phyloP scores from a whole-genome alignment of 1,284 basidiomycete genomes.

The Sanghuangporus weigelae region DNA sequence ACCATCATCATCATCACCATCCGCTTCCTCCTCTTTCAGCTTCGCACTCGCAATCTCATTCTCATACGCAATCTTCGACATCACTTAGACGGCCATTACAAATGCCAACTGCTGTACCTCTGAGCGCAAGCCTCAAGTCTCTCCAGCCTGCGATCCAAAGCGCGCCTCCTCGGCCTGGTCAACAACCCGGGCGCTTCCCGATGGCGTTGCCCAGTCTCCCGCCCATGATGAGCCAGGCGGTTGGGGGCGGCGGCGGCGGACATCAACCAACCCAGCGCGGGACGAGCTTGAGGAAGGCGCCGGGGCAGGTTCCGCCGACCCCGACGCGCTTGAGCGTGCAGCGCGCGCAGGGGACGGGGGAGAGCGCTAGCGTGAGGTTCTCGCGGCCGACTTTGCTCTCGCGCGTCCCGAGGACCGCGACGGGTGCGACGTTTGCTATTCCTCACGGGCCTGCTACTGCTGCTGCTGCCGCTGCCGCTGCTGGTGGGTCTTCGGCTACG shows the following conservation, averaged over 20 bases:
- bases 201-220: conserved; percentile 69
- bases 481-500: background rate
- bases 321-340: conserved; percentile 59
- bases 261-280: conserved; percentile 27
- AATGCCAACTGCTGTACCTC: background rate
- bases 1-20: background rate
- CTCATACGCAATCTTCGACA: background rate
- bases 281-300: background rate
- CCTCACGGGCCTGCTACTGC: background rate
- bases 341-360: conserved; percentile 21
- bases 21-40: background rate
- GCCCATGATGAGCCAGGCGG: conserved; percentile 39
- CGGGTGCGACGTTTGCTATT: conserved; percentile 1
- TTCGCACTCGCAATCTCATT: background rate
- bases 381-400: conserved; percentile 19
- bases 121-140: conserved; percentile 29
- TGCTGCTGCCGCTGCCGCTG: background rate
- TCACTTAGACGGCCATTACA: background rate
- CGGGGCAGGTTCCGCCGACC: conserved; percentile 56
- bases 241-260: conserved; percentile 24
- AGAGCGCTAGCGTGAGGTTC: conserved; percentile 18
- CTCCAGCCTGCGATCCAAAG: conserved; percentile 65
- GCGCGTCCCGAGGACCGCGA: conserved; percentile 18
- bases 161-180: conserved; percentile 57
- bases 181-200: conserved; percentile 32